phyloP scores from a whole-genome alignment of 2,329 filamentous ascomycete genomes.

The Penicillium sp. region DNA sequence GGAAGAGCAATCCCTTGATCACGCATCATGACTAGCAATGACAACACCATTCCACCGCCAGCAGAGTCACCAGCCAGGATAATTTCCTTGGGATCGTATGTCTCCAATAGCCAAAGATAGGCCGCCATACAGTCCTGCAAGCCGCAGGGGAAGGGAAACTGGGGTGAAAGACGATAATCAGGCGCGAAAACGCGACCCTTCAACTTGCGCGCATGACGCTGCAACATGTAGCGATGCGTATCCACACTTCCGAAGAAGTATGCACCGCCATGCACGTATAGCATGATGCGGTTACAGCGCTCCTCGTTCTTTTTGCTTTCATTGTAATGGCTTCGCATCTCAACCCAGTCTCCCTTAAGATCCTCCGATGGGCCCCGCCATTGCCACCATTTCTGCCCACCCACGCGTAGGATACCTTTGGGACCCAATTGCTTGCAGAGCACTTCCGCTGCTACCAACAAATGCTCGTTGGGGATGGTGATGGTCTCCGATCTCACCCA shows the following conservation, averaged over 20 bases:
- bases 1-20: slow-evolving; percentile 82
- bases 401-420: slow-evolving; percentile 71
- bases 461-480: slow-evolving; percentile 62
- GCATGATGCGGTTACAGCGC: slow-evolving; percentile 72
- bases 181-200: slow-evolving; percentile 87
- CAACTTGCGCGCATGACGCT: slow-evolving; percentile 90
- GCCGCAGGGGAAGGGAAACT: slow-evolving; percentile 94
- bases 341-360: slow-evolving; percentile 88
- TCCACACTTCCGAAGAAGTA: slow-evolving; percentile 97
- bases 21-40: slow-evolving; percentile 74
- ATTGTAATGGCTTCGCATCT: slow-evolving; percentile 82
- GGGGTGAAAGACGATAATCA: slow-evolving; percentile 81
- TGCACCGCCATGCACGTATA: slow-evolving; percentile 91
- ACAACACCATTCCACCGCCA: slow-evolving; percentile 85
- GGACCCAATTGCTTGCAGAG: slow-evolving; percentile 74
- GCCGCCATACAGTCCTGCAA: slow-evolving; percentile 86
- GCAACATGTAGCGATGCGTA: slow-evolving; percentile 97
- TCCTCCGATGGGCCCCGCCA: slow-evolving; percentile 69
- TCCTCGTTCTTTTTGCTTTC: slow-evolving; percentile 65
- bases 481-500: slow-evolving; percentile 81
- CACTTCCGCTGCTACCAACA: slow-evolving; percentile 65
- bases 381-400: slow-evolving; percentile 85
- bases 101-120: slow-evolving; percentile 77
- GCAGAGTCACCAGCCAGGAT: slow-evolving; percentile 90
- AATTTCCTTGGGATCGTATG: slow-evolving; percentile 78